phyloP scores from a whole-genome alignment of 2,329 filamentous ascomycete species.

The Cercospora zeina region DNA sequence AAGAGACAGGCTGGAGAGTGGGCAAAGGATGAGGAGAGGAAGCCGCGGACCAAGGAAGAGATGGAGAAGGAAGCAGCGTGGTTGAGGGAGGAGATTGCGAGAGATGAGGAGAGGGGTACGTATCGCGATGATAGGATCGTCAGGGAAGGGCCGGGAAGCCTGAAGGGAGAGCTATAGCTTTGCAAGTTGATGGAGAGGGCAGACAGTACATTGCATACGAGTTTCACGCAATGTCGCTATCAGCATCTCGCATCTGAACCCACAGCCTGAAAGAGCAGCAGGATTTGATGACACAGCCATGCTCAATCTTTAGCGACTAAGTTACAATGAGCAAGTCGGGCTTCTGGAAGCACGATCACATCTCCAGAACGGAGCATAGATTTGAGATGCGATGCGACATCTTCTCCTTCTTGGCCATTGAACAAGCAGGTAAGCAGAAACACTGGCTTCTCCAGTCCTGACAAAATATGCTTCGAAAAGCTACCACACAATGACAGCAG shows the following conservation, averaged over 20 bases:
- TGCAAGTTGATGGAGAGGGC: not conserved
- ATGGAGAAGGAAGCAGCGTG: constrained; percentile 77
- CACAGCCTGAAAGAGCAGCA: not conserved
- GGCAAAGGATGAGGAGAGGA: constrained; percentile 66
- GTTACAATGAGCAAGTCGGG: too few relatives aligned
- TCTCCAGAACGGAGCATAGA: not conserved
- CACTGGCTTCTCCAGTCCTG: not conserved
- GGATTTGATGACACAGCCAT: too few relatives aligned
- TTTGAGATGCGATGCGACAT: not conserved
- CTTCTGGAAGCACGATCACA: not conserved
- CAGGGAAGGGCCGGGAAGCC: not conserved
- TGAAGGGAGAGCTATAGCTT: constrained; percentile 3
- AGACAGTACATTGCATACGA: not conserved
- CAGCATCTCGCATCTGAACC: not conserved
- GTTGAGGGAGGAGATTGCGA: constrained; percentile 60
- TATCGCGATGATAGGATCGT: constrained; percentile 10
- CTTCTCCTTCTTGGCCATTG: not conserved
- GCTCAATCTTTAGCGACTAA: too few relatives aligned
- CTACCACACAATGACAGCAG: not conserved
- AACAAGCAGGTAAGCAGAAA: constrained; percentile 1
- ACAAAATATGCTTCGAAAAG: not conserved
- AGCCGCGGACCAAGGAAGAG: constrained; percentile 67
- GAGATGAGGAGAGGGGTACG: constrained; percentile 37
- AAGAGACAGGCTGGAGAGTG: constrained; percentile 54
- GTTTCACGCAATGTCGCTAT: not conserved